These are phyloP conservation scores for Thelonectria discophora DNA, from an alignment of 2,329 filamentous ascomycete genomes.

Conservation along the genomic window DNA sequence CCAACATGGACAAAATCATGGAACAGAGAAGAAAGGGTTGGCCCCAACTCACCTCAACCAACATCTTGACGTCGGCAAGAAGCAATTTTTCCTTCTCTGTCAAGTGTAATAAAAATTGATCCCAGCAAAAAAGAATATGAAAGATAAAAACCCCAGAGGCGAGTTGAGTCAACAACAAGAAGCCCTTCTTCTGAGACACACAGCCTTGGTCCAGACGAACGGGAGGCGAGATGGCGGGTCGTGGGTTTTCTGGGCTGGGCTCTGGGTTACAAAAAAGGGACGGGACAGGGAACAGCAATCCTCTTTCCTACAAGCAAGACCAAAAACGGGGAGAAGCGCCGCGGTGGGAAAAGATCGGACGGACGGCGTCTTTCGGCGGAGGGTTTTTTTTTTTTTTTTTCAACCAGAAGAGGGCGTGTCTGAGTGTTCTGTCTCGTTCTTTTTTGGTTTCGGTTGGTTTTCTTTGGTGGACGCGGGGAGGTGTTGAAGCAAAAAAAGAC, in stretches of 20 bases:
- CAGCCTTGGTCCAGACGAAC: constrained; percentile 1
- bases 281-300: not conserved
- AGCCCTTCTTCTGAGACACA: constrained; percentile 7
- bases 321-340: constrained; percentile 10
- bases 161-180: not conserved
- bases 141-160: constrained; percentile 6
- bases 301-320: constrained; percentile 24
- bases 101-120: not conserved
- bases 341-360: constrained; percentile 24
- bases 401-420: not conserved
- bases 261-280: constrained; percentile 22
- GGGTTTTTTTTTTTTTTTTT: not conserved
- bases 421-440: not conserved
- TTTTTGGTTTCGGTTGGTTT: not conserved
- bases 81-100: constrained; percentile 8
- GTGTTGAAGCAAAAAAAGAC: constrained; percentile 4
- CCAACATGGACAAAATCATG: not conserved
- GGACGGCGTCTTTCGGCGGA: constrained; percentile 16
- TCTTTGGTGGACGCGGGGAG: constrained; percentile 1
- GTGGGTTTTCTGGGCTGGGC: constrained; percentile 4
- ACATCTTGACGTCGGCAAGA: constrained; percentile 40
- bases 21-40: constrained; percentile 15
- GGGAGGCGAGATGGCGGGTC: constrained; percentile 11
- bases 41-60: constrained; percentile 49
- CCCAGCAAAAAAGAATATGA: constrained; percentile 20